Percentiles rank a stretch among this genome's conserved stretches.
Conservation (phyloP, 768 basidiomycete species). For the Suillus occidentalis region DNA sequence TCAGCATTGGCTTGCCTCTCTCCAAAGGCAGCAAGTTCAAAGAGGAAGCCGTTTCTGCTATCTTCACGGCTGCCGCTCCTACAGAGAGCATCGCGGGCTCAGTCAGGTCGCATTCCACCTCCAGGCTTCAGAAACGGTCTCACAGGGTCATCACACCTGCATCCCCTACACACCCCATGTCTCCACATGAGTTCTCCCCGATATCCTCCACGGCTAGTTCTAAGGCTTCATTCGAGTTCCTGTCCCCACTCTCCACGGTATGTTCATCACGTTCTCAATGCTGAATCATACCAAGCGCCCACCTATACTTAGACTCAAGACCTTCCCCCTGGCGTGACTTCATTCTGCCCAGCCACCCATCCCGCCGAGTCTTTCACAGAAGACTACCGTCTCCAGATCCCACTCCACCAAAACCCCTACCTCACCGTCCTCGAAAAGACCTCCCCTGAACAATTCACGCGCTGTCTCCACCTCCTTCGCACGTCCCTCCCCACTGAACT, state of each 20-base stretch:
- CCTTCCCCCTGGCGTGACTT: constrained; percentile 12
- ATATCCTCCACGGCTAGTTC: not conserved
- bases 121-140: not conserved
- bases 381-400: constrained; percentile 26
- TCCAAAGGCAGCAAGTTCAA: constrained; percentile 30
- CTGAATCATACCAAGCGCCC: not conserved
- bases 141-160: not conserved
- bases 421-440: constrained; percentile 22
- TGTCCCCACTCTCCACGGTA: not conserved
- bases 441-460: constrained; percentile 20
- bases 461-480: constrained; percentile 28
- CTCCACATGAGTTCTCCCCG: not conserved
- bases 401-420: constrained; percentile 20
- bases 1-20: constrained; percentile 15
- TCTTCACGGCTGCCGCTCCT: constrained; percentile 14
- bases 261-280: not conserved
- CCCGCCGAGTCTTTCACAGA: constrained; percentile 31
- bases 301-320: constrained; percentile 14
- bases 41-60: constrained; percentile 24
- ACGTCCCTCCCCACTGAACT: constrained; percentile 24
- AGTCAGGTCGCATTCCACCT: not conserved
- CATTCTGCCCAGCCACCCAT: constrained; percentile 24
- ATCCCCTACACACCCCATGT: not conserved
- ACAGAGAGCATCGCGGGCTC: not conserved
- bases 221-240: not conserved